These are phyloP conservation scores for Furcasterigmium sp. DNA, from an alignment of 2,329 filamentous ascomycete genomes.

Conservation along the genomic window DNA sequence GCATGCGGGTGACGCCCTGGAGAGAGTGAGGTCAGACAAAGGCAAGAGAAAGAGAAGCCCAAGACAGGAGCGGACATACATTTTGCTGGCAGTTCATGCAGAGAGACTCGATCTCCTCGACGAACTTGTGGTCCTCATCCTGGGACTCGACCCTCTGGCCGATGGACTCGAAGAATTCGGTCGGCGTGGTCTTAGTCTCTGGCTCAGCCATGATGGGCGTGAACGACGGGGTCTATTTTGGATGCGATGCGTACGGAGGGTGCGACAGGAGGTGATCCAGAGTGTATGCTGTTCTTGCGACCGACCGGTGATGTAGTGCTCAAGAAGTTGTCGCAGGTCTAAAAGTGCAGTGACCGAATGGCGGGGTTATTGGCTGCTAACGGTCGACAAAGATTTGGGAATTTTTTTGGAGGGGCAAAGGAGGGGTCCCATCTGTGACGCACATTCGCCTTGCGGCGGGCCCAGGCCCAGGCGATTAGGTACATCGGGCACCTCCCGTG, in stretches of 20 bases:
- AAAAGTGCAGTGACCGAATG: slow-evolving; percentile 5
- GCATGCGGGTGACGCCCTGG: slow-evolving; percentile 76
- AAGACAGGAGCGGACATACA: slow-evolving; percentile 37
- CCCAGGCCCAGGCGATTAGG: slow-evolving; percentile 3
- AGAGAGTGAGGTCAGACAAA: slow-evolving; percentile 1
- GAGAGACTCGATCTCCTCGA: slow-evolving; percentile 69
- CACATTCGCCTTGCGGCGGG: slow-evolving; percentile 1
- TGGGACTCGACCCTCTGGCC: slow-evolving; percentile 51
- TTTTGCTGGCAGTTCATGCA: slow-evolving; percentile 85
- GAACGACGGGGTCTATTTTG: too few relatives aligned
- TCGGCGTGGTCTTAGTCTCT: slow-evolving; percentile 30
- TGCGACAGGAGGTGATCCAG: too few relatives aligned
- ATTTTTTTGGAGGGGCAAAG: slow-evolving; percentile 20
- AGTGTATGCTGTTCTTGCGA: not conserved
- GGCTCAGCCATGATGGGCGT: slow-evolving; percentile 34
- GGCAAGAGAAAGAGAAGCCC: too few relatives aligned
- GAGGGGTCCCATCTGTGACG: not conserved
- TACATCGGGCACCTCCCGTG: slow-evolving; percentile 4
- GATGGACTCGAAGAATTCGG: slow-evolving; percentile 58
- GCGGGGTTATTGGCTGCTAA: slow-evolving; percentile 10
- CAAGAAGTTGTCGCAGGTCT: not conserved
- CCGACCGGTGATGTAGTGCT: not conserved
- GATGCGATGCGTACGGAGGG: too few relatives aligned
- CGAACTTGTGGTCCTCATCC: slow-evolving; percentile 46
- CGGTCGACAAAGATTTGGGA: not conserved